These are phyloP conservation scores for Medakamo hakoo DNA, from an alignment of 139 green algal genomes.

Conservation along the genomic window DNA sequence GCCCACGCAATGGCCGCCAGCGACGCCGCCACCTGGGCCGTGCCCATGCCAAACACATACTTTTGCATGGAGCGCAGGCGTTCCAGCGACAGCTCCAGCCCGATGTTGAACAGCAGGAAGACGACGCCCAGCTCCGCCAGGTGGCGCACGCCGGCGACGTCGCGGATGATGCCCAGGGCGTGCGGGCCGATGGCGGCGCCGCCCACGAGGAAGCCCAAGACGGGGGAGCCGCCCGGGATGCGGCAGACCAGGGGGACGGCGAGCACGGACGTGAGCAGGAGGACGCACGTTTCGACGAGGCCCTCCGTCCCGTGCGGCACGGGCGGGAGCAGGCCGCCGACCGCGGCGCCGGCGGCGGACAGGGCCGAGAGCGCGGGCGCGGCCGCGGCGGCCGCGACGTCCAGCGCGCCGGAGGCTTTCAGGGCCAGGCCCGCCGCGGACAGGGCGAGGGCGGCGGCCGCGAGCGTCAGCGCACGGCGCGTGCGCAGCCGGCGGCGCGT, in stretches of 20 bases:
- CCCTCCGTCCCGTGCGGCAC: conserved; percentile 44
- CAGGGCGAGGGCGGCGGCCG: not conserved
- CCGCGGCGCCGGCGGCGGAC: conserved; percentile 5
- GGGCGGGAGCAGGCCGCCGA: conserved; percentile 17
- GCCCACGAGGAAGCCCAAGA: conserved; percentile 89
- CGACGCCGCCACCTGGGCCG: conserved; percentile 61
- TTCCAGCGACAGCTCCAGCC: conserved; percentile 89
- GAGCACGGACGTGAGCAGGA: conserved; percentile 70
- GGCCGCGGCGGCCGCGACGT: conserved; percentile 6
- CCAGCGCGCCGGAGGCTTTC: conserved; percentile 11
- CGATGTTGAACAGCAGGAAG: conserved; percentile 96
- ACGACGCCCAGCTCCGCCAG: conserved; percentile 91
- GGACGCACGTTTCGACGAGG: conserved; percentile 70
- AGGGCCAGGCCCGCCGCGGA: not conserved
- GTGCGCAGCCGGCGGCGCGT: not conserved
- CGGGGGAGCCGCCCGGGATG: conserved; percentile 74
- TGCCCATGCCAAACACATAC: conserved; percentile 96
- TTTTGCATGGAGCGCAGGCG: conserved; percentile 89
- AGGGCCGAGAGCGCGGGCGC: conserved; percentile 7
- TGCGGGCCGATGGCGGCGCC: conserved; percentile 87
- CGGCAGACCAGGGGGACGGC: conserved; percentile 75
- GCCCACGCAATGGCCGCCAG: conserved; percentile 28
- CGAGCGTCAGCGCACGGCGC: not conserved
- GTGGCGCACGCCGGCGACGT: conserved; percentile 63
- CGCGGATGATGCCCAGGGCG: conserved; percentile 73